Percentiles rank a stretch among this genome's conserved stretches.
These are phyloP conservation scores for Trichoderma sp. DNA, from an alignment of 2,329 filamentous ascomycete species.

Conservation along the genomic window DNA sequence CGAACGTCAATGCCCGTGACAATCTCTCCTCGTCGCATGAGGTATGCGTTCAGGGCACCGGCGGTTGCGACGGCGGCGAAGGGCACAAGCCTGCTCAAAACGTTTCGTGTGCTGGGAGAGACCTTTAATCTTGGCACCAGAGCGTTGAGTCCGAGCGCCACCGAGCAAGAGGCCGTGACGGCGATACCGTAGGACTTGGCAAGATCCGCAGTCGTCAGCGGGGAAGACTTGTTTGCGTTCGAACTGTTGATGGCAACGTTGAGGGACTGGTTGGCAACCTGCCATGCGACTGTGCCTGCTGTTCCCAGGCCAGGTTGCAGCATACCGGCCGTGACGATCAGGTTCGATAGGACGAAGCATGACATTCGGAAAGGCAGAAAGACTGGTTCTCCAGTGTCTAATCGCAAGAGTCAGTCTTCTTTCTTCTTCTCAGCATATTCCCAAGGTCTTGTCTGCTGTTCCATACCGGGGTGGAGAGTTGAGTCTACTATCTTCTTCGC, in stretches of 20 bases:
- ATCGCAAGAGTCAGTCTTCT: slow-evolving; percentile 8
- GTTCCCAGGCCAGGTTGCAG: slow-evolving; percentile 84
- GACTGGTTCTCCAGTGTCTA: slow-evolving; percentile 90
- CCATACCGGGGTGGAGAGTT: slow-evolving; percentile 86
- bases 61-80: slow-evolving; percentile 94
- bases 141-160: slow-evolving; percentile 88
- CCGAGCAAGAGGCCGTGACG: slow-evolving; percentile 89
- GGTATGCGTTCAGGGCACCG: slow-evolving; percentile 89
- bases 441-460: background rate
- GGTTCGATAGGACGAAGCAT: slow-evolving; percentile 87
- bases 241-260: slow-evolving; percentile 98
- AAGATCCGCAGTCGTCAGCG: slow-evolving; percentile 77
- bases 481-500: slow-evolving; percentile 98
- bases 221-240: slow-evolving; percentile 97
- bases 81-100: slow-evolving; percentile 85
- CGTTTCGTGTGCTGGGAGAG: slow-evolving; percentile 70
- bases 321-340: slow-evolving; percentile 96
- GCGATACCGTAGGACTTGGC: slow-evolving; percentile 89
- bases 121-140: slow-evolving; percentile 84
- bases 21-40: slow-evolving; percentile 98
- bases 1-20: slow-evolving; percentile 89
- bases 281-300: slow-evolving; percentile 86
- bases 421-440: background rate
- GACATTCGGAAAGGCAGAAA: slow-evolving; percentile 98
- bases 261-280: slow-evolving; percentile 93